phyloP scores from a whole-genome alignment of 1,139 yeast genomes.

The Pichia sp. region DNA sequence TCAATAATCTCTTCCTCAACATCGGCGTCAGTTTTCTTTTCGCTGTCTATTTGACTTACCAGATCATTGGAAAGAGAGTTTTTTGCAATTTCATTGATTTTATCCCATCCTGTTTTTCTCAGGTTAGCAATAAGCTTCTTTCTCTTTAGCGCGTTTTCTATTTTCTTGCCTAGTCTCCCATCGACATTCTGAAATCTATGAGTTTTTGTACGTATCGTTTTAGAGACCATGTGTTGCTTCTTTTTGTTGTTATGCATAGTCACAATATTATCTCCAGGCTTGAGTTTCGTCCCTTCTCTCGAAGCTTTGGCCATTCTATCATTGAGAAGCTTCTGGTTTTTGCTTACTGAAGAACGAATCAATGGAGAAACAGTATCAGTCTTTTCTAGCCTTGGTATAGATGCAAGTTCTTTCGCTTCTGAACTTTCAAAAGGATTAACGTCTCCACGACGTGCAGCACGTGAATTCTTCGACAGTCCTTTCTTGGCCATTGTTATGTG shows the following conservation, averaged over 20 bases:
- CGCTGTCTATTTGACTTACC: conserved; percentile 25
- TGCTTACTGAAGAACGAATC: conserved; percentile 59
- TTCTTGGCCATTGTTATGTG: conserved; percentile 27
- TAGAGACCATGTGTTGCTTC: conserved; percentile 34
- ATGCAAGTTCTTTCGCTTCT: conserved; percentile 47
- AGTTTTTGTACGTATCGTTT: conserved; percentile 36
- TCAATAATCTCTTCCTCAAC: conserved; percentile 26
- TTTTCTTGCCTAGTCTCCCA: conserved; percentile 57
- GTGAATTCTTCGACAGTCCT: conserved; percentile 57
- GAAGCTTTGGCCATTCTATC: conserved; percentile 47
- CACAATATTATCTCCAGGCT: conserved; percentile 28
- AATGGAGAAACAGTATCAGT: conserved; percentile 59
- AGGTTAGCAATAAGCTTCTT: conserved; percentile 57
- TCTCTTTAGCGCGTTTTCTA: conserved; percentile 58
- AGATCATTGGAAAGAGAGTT: conserved; percentile 15
- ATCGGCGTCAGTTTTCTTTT: conserved; percentile 31
- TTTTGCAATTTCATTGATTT: conserved; percentile 43
- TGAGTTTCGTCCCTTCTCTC: conserved; percentile 28
- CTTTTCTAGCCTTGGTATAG: conserved; percentile 53
- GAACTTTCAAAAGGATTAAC: conserved; percentile 27
- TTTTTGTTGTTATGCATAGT: conserved; percentile 31
- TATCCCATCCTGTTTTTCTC: conserved; percentile 72
- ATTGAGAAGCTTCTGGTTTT: conserved; percentile 58
- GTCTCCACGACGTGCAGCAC: conserved; percentile 73
- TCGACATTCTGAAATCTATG: conserved; percentile 50